Evolutionary conservation across 768 basidiomycete species (phyloP).

Genomic region (Tephrocybe sp.): DNA sequence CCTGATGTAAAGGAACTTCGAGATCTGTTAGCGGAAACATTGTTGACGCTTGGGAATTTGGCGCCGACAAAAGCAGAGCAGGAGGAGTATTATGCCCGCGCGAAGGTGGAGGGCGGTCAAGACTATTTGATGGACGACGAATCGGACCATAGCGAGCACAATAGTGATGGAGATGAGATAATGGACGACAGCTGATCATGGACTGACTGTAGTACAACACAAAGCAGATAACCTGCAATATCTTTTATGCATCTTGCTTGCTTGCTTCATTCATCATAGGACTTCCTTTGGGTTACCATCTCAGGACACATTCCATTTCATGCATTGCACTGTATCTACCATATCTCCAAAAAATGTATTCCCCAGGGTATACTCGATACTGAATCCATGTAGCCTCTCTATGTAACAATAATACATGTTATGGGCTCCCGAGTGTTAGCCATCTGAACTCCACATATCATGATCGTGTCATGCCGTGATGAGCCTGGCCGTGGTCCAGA

Average conservation of each 20-base stretch:
- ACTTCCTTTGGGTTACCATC: too few relatives aligned
- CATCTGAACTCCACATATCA: too few relatives aligned
- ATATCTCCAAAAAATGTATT: too few relatives aligned
- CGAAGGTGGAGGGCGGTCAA: constrained; percentile 47
- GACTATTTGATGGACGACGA: constrained; percentile 31
- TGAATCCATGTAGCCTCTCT: too few relatives aligned
- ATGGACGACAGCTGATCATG: constrained; percentile 15
- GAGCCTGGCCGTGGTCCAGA: neutral
- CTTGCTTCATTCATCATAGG: too few relatives aligned
- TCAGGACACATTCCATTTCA: too few relatives aligned
- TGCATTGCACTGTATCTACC: too few relatives aligned
- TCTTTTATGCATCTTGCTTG: neutral
- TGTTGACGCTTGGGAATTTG: constrained; percentile 59
- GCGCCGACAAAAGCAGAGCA: constrained; percentile 46
- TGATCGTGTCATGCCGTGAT: neutral
- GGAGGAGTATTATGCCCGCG: constrained; percentile 53
- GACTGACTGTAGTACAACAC: neutral
- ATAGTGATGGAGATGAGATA: constrained; percentile 18
- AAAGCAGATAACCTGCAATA: neutral
- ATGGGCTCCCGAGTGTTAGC: too few relatives aligned
- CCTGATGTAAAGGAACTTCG: constrained; percentile 27
- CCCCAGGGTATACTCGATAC: too few relatives aligned
- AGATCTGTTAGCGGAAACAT: constrained; percentile 50
- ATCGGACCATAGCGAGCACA: constrained; percentile 13
- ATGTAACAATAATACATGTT: too few relatives aligned